Conservation (phyloP, 139 green algal genomes). For the Coelastrella sp. region DNA sequence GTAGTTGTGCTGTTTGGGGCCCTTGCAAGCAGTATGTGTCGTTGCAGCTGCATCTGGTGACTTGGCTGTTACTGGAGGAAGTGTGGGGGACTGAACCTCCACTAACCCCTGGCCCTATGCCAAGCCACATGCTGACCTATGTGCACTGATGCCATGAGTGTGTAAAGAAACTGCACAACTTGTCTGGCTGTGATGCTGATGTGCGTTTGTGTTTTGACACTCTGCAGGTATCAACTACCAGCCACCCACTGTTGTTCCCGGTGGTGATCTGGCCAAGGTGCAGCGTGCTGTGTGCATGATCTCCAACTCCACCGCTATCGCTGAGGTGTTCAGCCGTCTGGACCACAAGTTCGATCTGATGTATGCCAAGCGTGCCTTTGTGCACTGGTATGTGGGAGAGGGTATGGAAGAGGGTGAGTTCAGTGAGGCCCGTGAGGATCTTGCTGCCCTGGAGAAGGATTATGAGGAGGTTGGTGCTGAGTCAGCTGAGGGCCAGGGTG, state of each 20-base stretch:
- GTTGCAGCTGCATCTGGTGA: too few species aligned
- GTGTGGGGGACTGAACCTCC: too few species aligned
- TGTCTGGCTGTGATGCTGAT: too few species aligned
- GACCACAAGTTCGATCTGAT: slow-evolving; percentile 99
- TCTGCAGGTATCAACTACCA: slow-evolving; percentile 97
- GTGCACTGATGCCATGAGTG: too few species aligned
- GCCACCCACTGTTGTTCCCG: slow-evolving; percentile 97
- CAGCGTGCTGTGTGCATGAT: slow-evolving; percentile 99
- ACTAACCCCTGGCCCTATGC: too few species aligned
- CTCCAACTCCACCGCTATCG: slow-evolving; percentile 99
- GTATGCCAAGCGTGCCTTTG: slow-evolving; percentile 99
- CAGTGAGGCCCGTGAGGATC: slow-evolving; percentile 95
- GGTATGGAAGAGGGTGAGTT: slow-evolving; percentile 97
- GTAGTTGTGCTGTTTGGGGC: not conserved
- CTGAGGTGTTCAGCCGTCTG: slow-evolving; percentile 97
- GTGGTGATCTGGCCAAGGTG: slow-evolving; percentile 99
- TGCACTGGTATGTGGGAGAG: slow-evolving; percentile 99
- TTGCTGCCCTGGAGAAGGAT: slow-evolving; percentile 99
- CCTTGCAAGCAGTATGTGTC: too few species aligned
- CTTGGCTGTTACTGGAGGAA: too few species aligned
- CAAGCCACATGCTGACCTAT: too few species aligned
- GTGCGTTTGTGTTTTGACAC: not conserved
- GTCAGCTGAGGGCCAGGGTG: slow-evolving; percentile 80
- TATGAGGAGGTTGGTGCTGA: slow-evolving; percentile 98
- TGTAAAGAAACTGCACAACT: too few species aligned